Base-by-base conservation (phyloP, 2,329 filamentous ascomycete genomes). In the Tricladium varicosporioides region DNA sequence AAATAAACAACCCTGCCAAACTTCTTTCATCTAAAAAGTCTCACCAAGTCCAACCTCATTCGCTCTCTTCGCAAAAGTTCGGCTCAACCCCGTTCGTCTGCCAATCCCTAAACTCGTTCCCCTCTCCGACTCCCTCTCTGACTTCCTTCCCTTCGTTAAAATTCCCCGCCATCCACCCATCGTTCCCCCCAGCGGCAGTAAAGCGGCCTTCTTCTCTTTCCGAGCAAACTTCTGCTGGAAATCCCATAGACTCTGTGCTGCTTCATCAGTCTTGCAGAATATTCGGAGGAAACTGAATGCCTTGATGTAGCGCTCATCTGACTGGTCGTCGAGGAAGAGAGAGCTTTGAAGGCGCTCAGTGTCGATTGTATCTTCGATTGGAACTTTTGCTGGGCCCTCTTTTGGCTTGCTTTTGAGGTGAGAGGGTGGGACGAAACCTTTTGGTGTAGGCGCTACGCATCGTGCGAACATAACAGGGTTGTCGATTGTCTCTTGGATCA, bases 211-310 rank as follows among this genome's bases (percentile, higher is more conserved):
- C 8, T 56, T 51, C n/a, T 53, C 40, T 5, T 27, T 55, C 22
- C 56, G 54, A 4, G 80, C 80, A 63, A 79, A 84, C 2, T 59
- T 60, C 57, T 78, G 72, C 66, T 81, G 80, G 76, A 80, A 85
- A 3, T 68, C 62, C 31, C 71, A 71, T 2, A 85, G 68, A 32
- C 81, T 79, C 5, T 69, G 64, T n/a, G 70, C 74, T 1, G 82
- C 80, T 49, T 79, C 78, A 1, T 64, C 64, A 0, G 78, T 83
- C 8, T 67, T 65, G 58, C 82, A 85, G 13, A 77, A 67, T 0
- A 70, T 65, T 43, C 79, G 75, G 0, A 85, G 74, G 32, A 78
- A 71, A 1, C 63, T 48, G 52, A 85, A 81, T 0, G 80, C 73
- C 31, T 77, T 76, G 9, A 69, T 70, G 47, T 67, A 71, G 27